phyloP scores from a whole-genome alignment of 805 yeast species.

The Hanseniaspora vineae region DNA sequence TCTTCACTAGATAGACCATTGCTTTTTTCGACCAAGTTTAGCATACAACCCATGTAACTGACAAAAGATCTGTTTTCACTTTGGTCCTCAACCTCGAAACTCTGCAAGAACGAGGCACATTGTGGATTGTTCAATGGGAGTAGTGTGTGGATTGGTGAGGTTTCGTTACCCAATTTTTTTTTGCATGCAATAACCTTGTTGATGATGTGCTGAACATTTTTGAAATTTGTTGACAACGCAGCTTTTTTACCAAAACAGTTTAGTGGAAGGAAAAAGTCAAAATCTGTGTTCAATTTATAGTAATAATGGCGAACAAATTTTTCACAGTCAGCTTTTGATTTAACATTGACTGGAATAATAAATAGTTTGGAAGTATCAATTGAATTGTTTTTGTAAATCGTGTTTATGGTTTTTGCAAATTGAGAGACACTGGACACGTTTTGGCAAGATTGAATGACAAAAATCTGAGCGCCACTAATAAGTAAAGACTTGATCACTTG shows the following conservation, averaged over 20 bases:
- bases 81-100: background rate
- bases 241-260: background rate
- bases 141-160: conserved; percentile 80
- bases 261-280: conserved; percentile 46
- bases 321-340: conserved; percentile 68
- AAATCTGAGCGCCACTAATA: conserved; percentile 77
- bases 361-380: background rate
- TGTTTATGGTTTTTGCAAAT: background rate
- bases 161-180: conserved; percentile 41
- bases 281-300: conserved; percentile 45
- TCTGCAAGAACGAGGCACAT: conserved; percentile 1
- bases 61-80: background rate
- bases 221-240: background rate
- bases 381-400: background rate
- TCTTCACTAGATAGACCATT: background rate
- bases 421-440: background rate
- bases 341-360: conserved; percentile 30
- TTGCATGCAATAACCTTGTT: conserved; percentile 66
- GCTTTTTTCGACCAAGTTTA: background rate
- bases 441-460: conserved; percentile 34
- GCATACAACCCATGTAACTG: background rate
- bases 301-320: conserved; percentile 61
- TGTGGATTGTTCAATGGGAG: conserved; percentile 82
- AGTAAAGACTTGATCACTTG: conserved; percentile 54
- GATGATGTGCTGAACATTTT: conserved; percentile 28